phyloP scores from a whole-genome alignment of 305 asterid genomes.

The Solanum hybrid region DNA sequence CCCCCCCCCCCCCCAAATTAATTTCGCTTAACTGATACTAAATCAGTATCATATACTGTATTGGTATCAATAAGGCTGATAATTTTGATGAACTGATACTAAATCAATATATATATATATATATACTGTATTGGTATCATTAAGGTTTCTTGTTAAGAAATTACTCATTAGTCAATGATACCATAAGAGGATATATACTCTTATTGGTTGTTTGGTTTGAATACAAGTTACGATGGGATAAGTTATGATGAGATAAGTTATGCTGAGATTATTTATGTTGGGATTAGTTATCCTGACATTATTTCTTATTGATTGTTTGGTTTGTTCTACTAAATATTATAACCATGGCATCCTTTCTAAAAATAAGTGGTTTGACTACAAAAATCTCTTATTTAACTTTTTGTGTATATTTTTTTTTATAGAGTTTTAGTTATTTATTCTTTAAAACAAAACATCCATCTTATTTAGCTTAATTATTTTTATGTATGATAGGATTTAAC shows the following conservation, averaged over 20 bases:
- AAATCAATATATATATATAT: too few species aligned
- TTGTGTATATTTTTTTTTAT: not conserved
- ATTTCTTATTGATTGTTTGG: not conserved
- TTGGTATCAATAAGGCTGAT: too few species aligned
- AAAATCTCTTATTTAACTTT: not conserved
- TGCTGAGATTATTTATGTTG: not conserved
- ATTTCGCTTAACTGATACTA: too few species aligned
- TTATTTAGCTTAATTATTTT: not conserved
- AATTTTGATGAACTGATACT: too few species aligned
- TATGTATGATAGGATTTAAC: not conserved
- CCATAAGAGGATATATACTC: too few species aligned
- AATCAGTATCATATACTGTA: too few species aligned
- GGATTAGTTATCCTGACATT: not conserved
- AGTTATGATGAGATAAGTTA: not conserved
- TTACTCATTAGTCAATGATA: too few species aligned
- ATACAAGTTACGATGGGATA: not conserved
- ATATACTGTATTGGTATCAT: too few species aligned
- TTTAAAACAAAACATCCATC: not conserved
- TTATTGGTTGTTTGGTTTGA: too few species aligned
- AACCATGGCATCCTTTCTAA: not conserved
- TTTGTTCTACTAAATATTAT: not conserved
- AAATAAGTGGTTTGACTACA: too few species aligned
- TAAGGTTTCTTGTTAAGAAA: too few species aligned
- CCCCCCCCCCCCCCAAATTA: too few species aligned
- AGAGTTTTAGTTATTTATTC: not conserved